Evolutionary conservation across 148 eudicot genomes (phyloP).

Genomic region (Fagopyrum esculentum): DNA sequence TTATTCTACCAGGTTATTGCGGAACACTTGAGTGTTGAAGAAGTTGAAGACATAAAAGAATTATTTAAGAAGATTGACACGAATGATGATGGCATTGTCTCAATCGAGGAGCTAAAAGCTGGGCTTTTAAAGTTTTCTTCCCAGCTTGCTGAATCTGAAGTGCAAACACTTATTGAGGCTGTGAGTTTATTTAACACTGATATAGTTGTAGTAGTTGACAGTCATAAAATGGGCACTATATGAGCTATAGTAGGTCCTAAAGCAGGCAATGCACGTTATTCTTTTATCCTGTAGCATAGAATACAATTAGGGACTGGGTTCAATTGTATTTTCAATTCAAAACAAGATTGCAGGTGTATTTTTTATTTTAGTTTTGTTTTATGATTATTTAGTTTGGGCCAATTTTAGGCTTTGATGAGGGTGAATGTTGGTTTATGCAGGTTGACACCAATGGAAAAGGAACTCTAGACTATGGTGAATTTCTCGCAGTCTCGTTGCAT

Average conservation of each 20-base stretch:
- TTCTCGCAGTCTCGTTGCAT: slow-evolving; percentile 79
- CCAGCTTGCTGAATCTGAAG: slow-evolving; percentile 81
- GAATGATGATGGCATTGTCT: slow-evolving; percentile 76
- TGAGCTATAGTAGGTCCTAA: not conserved
- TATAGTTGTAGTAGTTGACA: not conserved
- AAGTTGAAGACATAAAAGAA: slow-evolving; percentile 79
- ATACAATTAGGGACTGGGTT: not conserved
- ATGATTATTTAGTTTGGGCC: not conserved
- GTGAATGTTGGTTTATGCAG: slow-evolving; percentile 27
- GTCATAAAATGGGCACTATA: not conserved
- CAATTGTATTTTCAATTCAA: not conserved
- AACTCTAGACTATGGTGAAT: slow-evolving; percentile 78
- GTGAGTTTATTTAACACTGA: slow-evolving; percentile 37
- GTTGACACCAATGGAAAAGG: slow-evolving; percentile 79
- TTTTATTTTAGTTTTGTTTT: not conserved
- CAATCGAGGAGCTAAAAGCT: slow-evolving; percentile 66
- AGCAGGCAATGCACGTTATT: not conserved
- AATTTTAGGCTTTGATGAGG: not conserved
- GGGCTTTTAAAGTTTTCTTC: slow-evolving; percentile 69
- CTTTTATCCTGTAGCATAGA: not conserved
- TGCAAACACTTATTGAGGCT: slow-evolving; percentile 86
- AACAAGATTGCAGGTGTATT: not conserved
- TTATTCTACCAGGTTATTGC: slow-evolving; percentile 62
- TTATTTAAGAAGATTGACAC: slow-evolving; percentile 74
- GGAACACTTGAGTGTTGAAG: slow-evolving; percentile 73